Evolutionary conservation across 2,329 filamentous ascomycete genomes (phyloP).

Genomic region (Epichloe uncinata): DNA sequence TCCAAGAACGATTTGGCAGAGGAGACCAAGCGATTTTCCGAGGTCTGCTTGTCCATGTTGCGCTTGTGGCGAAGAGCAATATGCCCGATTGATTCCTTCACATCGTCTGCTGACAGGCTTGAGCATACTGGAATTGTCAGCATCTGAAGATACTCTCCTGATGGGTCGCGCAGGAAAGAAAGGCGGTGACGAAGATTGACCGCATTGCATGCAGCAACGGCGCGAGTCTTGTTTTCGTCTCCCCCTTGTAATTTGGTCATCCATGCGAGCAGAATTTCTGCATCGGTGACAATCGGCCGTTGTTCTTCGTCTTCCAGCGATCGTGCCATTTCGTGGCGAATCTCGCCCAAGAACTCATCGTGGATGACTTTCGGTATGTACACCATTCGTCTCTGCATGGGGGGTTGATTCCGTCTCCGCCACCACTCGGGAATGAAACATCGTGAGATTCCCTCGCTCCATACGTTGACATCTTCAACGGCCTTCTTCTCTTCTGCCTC

Average conservation of each 20-base stretch:
- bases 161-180: conserved; percentile 3
- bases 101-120: neutral
- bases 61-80: conserved; percentile 5
- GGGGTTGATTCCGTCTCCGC: neutral
- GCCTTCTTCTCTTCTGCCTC: conserved; percentile 1
- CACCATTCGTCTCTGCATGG: conserved; percentile 4
- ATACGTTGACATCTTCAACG: neutral
- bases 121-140: conserved; percentile 4
- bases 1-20: neutral
- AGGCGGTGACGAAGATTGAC: conserved; percentile 5
- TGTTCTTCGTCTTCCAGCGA: conserved; percentile 1
- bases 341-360: conserved; percentile 3
- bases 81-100: neutral
- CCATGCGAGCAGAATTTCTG: conserved; percentile 6
- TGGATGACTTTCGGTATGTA: conserved; percentile 5
- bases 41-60: conserved; percentile 1
- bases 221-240: neutral
- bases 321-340: conserved; percentile 2
- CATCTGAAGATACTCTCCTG: conserved; percentile 5
- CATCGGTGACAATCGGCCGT: conserved; percentile 2
- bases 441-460: neutral
- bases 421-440: neutral
- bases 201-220: neutral
- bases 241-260: conserved; percentile 4
- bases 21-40: conserved; percentile 1